These are phyloP conservation scores for Lachnellula cervina DNA, from an alignment of 2,329 filamentous ascomycete species.

Conservation along the genomic window DNA sequence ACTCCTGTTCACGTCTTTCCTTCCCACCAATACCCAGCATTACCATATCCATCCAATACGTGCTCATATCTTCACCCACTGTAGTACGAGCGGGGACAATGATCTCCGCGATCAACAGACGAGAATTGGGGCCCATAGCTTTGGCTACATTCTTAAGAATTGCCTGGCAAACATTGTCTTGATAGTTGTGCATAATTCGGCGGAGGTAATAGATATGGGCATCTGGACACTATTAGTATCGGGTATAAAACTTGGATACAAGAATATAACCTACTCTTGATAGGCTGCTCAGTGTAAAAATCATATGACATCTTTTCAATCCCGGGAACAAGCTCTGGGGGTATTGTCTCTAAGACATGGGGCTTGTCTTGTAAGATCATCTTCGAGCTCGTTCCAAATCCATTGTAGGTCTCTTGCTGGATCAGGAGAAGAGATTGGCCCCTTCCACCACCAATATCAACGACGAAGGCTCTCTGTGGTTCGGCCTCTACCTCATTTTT, in stretches of 20 bases:
- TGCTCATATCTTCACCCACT: constrained; percentile 25
- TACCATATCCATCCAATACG: constrained; percentile 34
- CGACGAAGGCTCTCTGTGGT: constrained; percentile 25
- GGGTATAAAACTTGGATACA: not conserved
- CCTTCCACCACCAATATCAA: constrained; percentile 22
- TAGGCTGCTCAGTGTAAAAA: constrained; percentile 37
- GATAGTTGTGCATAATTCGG: constrained; percentile 34
- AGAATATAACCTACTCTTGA: constrained; percentile 28
- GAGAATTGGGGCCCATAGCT: constrained; percentile 29
- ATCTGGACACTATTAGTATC: constrained; percentile 11
- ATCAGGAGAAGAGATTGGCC: constrained; percentile 29
- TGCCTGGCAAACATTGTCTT: constrained; percentile 20
- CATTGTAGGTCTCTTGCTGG: constrained; percentile 12
- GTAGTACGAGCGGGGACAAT: constrained; percentile 23
- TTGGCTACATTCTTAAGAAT: constrained; percentile 23
- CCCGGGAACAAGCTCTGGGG: constrained; percentile 18
- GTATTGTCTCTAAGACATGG: constrained; percentile 24
- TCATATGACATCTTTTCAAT: constrained; percentile 33
- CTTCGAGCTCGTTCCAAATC: constrained; percentile 5
- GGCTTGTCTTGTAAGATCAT: constrained; percentile 25
- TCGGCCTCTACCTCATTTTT: constrained; percentile 19
- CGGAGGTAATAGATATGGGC: constrained; percentile 30
- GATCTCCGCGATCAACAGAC: constrained; percentile 27
- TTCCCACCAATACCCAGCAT: constrained; percentile 30
- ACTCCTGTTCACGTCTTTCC: constrained; percentile 29